Conservation (phyloP, 139 green algal species). For the Axilococcus clingmanii region DNA sequence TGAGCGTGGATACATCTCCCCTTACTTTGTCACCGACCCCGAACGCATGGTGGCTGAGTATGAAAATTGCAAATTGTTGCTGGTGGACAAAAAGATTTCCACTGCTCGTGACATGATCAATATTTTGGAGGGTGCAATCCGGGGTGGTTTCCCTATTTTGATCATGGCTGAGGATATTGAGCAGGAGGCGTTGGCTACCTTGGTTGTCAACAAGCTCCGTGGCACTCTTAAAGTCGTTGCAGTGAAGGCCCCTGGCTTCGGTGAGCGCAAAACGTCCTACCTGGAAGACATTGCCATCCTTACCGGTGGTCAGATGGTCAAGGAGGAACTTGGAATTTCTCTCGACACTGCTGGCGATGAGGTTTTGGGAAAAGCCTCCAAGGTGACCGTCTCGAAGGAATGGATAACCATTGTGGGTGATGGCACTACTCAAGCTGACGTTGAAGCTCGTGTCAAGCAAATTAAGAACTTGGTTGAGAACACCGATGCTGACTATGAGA, state of each 20-base stretch:
- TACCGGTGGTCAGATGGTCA: constrained; percentile 81
- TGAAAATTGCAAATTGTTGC: constrained; percentile 81
- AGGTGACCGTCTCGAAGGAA: constrained; percentile 89
- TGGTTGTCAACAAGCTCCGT: constrained; percentile 99
- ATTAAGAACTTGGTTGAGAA: constrained; percentile 82
- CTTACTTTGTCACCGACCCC: constrained; percentile 99
- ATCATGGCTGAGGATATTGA: constrained; percentile 99
- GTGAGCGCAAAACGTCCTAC: constrained; percentile 96
- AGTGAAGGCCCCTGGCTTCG: constrained; percentile 97
- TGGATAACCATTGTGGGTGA: constrained; percentile 92
- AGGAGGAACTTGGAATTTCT: constrained; percentile 93
- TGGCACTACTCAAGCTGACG: constrained; percentile 55
- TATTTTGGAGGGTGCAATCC: constrained; percentile 88
- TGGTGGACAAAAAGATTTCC: constrained; percentile 99
- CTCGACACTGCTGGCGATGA: constrained; percentile 80
- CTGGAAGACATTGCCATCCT: constrained; percentile 99
- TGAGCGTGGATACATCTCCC: constrained; percentile 96
- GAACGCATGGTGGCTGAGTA: constrained; percentile 95
- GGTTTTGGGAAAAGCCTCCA: constrained; percentile 75
- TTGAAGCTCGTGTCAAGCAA: constrained; percentile 88
- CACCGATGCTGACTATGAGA: constrained; percentile 74
- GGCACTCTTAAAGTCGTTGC: constrained; percentile 86
- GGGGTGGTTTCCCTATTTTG: constrained; percentile 86
- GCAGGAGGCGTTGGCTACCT: constrained; percentile 96
- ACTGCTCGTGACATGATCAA: constrained; percentile 92